A percentile compares a stretch with the other conserved stretches of the same genome.
Evolutionary conservation across 1,284 basidiomycete species (phyloP).

Genomic region (Hemileccinum hortonii): DNA sequence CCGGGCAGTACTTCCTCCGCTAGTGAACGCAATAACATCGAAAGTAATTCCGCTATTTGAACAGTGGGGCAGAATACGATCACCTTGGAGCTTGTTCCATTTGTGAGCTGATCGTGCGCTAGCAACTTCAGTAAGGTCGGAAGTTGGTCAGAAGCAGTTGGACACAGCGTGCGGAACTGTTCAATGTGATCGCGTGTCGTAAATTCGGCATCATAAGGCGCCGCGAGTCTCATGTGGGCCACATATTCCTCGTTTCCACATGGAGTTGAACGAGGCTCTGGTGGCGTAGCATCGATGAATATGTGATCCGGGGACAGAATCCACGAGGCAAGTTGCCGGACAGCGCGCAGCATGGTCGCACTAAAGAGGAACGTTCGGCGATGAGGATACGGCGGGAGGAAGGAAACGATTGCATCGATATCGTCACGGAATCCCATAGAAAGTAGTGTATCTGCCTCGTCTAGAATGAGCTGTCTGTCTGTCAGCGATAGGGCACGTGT

Average conservation of each 20-base stretch:
- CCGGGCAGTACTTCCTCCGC: slow-evolving; percentile 47
- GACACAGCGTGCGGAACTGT: slow-evolving; percentile 81
- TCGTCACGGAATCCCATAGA: slow-evolving; percentile 97
- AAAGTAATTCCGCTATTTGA: slow-evolving; percentile 79
- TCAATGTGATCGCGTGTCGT: slow-evolving; percentile 76
- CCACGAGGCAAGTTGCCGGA: slow-evolving; percentile 59
- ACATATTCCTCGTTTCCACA: slow-evolving; percentile 15
- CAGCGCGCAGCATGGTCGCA: slow-evolving; percentile 73
- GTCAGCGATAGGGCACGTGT: slow-evolving; percentile 2
- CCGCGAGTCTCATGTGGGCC: background rate
- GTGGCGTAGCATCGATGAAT: slow-evolving; percentile 64
- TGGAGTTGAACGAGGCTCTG: slow-evolving; percentile 16
- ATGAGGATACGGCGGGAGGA: slow-evolving; percentile 64
- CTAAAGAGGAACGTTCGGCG: slow-evolving; percentile 95
- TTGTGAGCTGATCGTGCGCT: slow-evolving; percentile 84
- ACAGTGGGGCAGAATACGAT: slow-evolving; percentile 93
- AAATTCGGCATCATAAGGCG: slow-evolving; percentile 12
- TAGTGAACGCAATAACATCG: slow-evolving; percentile 61
- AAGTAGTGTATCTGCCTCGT: slow-evolving; percentile 94
- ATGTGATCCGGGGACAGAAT: slow-evolving; percentile 54
- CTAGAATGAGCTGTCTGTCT: slow-evolving; percentile 74
- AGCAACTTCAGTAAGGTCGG: slow-evolving; percentile 81
- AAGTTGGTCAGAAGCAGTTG: slow-evolving; percentile 68
- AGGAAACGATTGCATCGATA: slow-evolving; percentile 71
- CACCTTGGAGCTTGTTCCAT: slow-evolving; percentile 72